These are phyloP conservation scores for Geum urbanum DNA, from an alignment of 306 rosid species.

Conservation along the genomic window DNA sequence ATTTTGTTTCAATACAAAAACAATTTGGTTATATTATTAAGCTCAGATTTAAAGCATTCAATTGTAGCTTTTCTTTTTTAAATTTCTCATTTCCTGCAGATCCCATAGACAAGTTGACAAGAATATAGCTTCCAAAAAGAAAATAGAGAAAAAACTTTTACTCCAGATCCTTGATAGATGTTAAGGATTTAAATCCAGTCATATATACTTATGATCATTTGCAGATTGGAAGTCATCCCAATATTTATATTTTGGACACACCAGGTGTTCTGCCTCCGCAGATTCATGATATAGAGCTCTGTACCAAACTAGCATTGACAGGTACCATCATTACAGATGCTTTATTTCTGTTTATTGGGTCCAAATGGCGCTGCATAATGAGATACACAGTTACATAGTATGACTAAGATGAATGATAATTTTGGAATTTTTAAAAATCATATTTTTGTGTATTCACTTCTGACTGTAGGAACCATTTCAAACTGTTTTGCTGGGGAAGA, in stretches of 20 bases:
- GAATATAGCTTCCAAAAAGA: neutral
- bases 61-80: neutral
- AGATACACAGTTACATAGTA: neutral
- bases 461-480: conserved; percentile 53
- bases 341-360: conserved; percentile 22
- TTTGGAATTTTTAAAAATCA: neutral
- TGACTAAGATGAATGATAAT: conserved; percentile 13
- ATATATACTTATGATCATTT: conserved; percentile 18
- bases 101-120: neutral
- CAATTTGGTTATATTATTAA: neutral
- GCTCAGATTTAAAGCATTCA: neutral
- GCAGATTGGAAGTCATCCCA: conserved; percentile 96
- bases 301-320: conserved; percentile 72
- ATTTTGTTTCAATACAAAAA: neutral
- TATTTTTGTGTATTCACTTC: conserved; percentile 20
- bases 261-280: conserved; percentile 71
- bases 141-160: neutral
- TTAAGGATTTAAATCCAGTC: neutral
- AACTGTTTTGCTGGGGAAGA: conserved; percentile 43
- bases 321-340: conserved; percentile 36
- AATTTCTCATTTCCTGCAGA: neutral
- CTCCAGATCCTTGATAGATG: neutral
- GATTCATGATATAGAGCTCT: conserved; percentile 49
- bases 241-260: conserved; percentile 75
- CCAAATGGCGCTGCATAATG: neutral